Evolutionary conservation across 148 eudicot genomes (phyloP), one percentile per base, ranked within the genome.

Genomic region (Dysphania ambrosioides): DNA sequence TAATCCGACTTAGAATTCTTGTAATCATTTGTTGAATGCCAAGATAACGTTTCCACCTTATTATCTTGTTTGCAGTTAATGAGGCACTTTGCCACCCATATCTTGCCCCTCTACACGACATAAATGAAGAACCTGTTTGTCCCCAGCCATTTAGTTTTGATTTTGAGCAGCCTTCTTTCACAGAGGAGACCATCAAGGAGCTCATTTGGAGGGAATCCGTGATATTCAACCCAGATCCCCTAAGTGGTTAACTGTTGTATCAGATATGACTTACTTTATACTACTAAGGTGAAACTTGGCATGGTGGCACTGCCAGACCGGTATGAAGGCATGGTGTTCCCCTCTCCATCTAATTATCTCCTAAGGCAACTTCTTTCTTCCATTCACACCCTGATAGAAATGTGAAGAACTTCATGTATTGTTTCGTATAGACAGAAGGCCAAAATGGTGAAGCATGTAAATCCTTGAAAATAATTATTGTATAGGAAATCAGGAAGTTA

Each of bases 111-210:
- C 89, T 91, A 64, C 98, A 93, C n/a, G 90, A 88, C 74, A 88
- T 93, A 77, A 93, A 91, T 23, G 92, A 86, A 77, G 97, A 91
- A 77, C 97, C 98, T 4, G 86, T 89, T 73, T 93, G 92, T 81
- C 90, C 86, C 10, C 78, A 82, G 68, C 94, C 94, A 72, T 93
- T 93, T 86, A 83, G 75, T 77, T 91, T 91, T 69, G 98, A 93
- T 79, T 93, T 93, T 34, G 98, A 93, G 92, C 97, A 91, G 86
- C 97, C 97, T 18, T 88, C 94, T 1, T 85, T 84, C 86, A 93
- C 89, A 0, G 98, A 93, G 74, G 97, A 91, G 74, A 83, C 91
- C 71, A 86, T 93, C 82, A 93, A 91, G 85, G 98, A 93, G 73
- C 97, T 93, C 78, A 91, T 93, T 53, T 93, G 94, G 97, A 88